Evolutionary conservation across 192 early-diverging fungal genomes (phyloP).

Genomic region (Gonapodya prolifera): DNA sequence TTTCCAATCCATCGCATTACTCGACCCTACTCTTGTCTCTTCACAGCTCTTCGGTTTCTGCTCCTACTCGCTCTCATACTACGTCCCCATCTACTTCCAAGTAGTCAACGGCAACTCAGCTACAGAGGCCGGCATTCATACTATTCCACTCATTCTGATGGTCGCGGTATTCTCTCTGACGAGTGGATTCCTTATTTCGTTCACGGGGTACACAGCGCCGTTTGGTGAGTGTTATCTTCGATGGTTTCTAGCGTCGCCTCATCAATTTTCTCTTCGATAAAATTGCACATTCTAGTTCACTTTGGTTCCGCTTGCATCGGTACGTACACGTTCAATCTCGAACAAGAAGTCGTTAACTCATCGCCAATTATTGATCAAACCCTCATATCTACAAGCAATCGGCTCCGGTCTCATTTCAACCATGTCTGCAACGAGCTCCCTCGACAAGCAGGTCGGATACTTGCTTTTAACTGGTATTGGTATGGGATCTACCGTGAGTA

Average conservation of each 20-base stretch:
- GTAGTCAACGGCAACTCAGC: background rate
- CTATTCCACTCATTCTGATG: conserved; percentile 44
- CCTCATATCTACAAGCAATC: too few species aligned
- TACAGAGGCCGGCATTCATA: conserved; percentile 30
- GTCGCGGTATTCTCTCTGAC: conserved; percentile 37
- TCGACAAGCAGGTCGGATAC: conserved; percentile 36
- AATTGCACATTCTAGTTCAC: too few species aligned
- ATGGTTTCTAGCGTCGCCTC: too few species aligned
- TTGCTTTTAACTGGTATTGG: conserved; percentile 38
- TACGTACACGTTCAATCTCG: conserved; percentile 27
- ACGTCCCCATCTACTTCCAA: background rate
- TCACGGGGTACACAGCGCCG: conserved; percentile 28
- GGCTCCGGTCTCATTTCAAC: conserved; percentile 44
- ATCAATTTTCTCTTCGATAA: too few species aligned
- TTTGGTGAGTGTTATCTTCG: too few species aligned
- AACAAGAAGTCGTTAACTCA: too few species aligned
- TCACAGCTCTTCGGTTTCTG: too few species aligned
- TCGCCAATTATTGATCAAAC: too few species aligned
- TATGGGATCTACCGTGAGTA: conserved; percentile 26
- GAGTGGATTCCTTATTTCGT: conserved; percentile 35
- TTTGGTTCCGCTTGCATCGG: conserved; percentile 35
- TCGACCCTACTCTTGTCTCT: too few species aligned
- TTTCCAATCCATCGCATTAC: background rate
- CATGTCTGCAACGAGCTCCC: conserved; percentile 28
- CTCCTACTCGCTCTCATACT: too few species aligned